Percentiles rank a stretch among this genome's conserved stretches.
Evolutionary conservation across 2,329 filamentous ascomycete genomes (phyloP).

Genomic region (Plenodomus biglobosus): DNA sequence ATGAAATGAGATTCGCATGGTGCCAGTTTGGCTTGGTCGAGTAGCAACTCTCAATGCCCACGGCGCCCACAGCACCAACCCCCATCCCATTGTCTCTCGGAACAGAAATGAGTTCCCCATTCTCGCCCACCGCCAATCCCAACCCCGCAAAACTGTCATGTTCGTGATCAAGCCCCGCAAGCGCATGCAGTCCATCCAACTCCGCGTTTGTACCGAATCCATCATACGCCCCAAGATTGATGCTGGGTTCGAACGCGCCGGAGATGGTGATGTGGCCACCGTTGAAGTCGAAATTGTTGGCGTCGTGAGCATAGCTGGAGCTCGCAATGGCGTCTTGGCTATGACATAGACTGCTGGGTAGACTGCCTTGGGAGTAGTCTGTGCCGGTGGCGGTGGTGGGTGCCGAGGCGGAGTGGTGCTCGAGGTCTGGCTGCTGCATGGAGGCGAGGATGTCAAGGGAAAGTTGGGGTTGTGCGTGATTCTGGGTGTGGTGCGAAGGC

Average conservation of each 20-base stretch:
- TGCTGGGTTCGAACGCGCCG: slow-evolving; percentile 40
- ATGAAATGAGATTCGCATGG: slow-evolving; percentile 21
- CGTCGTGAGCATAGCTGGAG: slow-evolving; percentile 20
- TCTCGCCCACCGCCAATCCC: slow-evolving; percentile 12
- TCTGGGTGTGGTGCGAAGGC: slow-evolving; percentile 12
- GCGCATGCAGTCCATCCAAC: slow-evolving; percentile 8
- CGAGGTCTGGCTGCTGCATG: slow-evolving; percentile 25
- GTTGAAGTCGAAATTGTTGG: slow-evolving; percentile 46
- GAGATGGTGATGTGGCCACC: slow-evolving; percentile 44
- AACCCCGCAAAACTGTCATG: slow-evolving; percentile 16
- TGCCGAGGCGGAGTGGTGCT: slow-evolving; percentile 22
- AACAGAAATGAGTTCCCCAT: slow-evolving; percentile 17
- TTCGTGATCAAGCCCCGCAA: background rate
- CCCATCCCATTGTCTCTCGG: slow-evolving; percentile 3
- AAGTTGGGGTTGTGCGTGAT: slow-evolving; percentile 21
- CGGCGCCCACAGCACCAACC: slow-evolving; percentile 1
- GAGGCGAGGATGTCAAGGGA: slow-evolving; percentile 28
- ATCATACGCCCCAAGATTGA: slow-evolving; percentile 29
- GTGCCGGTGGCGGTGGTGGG: slow-evolving; percentile 21
- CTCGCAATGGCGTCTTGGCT: slow-evolving; percentile 20
- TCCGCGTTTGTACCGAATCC: slow-evolving; percentile 7
- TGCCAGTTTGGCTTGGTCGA: slow-evolving; percentile 28
- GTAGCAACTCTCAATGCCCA: slow-evolving; percentile 13
- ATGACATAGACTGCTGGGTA: slow-evolving; percentile 19
- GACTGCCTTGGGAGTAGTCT: slow-evolving; percentile 32